Base-by-base conservation (phyloP, 345 rosid genomes). In the Carallia pectinifolia region DNA sequence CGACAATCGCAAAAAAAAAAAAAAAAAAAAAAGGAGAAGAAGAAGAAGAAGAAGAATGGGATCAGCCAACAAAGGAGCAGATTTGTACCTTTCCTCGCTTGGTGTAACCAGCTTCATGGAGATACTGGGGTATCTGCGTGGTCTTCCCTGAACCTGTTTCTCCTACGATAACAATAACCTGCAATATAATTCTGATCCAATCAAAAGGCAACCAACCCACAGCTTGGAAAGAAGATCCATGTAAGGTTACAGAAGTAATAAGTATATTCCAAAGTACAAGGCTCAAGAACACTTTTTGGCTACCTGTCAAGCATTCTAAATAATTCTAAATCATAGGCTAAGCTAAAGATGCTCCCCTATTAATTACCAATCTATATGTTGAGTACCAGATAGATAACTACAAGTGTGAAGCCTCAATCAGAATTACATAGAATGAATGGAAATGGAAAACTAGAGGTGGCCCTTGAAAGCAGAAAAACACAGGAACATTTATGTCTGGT, bases 141-240 rank as follows among this genome's bases (percentile, higher is more conserved):
- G 98, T 93, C 87, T 93, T 93, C 66, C 98, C 98, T 36, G 98
- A 94, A 75, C 97, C 97, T 71, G 99, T 95, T 81, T 95, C 99
- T 74, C 99, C 99, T 30, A 95, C 97, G 61, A 92, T 95, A 63
- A 95, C 88, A 82, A 95, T 90, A 77, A 95, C 91, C 98, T 93
- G 68, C 53, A 79, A 40, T 18, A 48, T 27, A 64, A 47, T 71
- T 48, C 70, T 44, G 48, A 44, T 10, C 15, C 48, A 67, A 39
- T 23, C 19, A 68, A 59, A 18, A 61, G 23, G 58, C 48, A 13
- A 37, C 55, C 13, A 71, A 47, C 58, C 18, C 68, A 62, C 23
- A 17, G 40, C 56, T 53, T n/a, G 7, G 27, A 37, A 9, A 40
- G 4, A 69, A 64, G 27, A 64, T 18, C 7, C 30, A 71, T 4